These are phyloP conservation scores for Teunomyces pallodes DNA, from an alignment of 805 yeast genomes.

Conservation along the genomic window DNA sequence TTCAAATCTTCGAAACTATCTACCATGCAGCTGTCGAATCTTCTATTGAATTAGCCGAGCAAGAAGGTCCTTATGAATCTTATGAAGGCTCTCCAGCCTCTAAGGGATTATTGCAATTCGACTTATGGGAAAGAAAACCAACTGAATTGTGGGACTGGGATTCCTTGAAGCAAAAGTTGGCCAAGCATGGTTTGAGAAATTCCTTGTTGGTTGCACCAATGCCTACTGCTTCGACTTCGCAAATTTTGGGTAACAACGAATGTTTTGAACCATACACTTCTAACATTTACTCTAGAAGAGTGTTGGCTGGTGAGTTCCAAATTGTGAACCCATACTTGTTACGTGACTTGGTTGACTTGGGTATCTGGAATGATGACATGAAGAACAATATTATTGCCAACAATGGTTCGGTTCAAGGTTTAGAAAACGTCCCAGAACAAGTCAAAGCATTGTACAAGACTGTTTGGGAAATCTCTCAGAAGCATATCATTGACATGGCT, in stretches of 20 bases:
- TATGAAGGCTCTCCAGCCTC: constrained; percentile 61
- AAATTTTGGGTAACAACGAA: constrained; percentile 59
- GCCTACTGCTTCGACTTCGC: constrained; percentile 70
- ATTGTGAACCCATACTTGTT: constrained; percentile 59
- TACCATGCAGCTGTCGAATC: constrained; percentile 60
- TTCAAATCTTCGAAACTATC: constrained; percentile 60
- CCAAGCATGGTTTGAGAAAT: constrained; percentile 53
- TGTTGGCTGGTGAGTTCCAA: constrained; percentile 62
- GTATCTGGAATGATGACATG: constrained; percentile 57
- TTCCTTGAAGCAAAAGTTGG: constrained; percentile 46
- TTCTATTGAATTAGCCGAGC: constrained; percentile 50
- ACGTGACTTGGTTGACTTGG: constrained; percentile 56
- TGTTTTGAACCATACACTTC: constrained; percentile 65
- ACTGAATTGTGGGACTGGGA: constrained; percentile 57
- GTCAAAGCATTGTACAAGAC: constrained; percentile 56
- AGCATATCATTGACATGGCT: constrained; percentile 50
- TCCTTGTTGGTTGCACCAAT: constrained; percentile 62
- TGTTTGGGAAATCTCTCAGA: constrained; percentile 62
- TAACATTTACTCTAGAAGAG: constrained; percentile 61
- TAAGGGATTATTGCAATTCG: constrained; percentile 55
- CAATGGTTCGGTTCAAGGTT: constrained; percentile 56
- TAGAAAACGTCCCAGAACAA: constrained; percentile 54
- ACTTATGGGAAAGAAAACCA: constrained; percentile 59
- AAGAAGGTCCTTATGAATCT: constrained; percentile 50
- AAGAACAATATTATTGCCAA: constrained; percentile 54